Evolutionary conservation across 257 asterid genomes (phyloP), one percentile per base, ranked within the genome.

Genomic region (Verbena officinalis): DNA sequence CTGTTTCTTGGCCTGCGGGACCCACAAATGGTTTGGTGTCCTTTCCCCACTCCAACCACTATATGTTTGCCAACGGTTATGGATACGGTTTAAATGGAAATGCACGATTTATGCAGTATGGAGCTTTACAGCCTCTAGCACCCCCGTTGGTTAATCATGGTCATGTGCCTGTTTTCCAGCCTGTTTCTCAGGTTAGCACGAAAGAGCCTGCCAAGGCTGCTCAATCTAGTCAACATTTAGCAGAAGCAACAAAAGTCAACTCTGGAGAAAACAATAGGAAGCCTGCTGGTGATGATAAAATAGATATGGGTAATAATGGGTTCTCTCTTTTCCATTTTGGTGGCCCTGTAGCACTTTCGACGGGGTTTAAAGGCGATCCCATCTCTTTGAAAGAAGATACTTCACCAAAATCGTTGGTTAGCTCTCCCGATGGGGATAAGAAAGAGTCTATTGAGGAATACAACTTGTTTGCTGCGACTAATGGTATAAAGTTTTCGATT

Each of bases 241-340:
- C 55, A 66, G 84, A 75, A 63, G 61, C 71, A 72, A 69, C 68
- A 27, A 67, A 63, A 46, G 76, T 62, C 16, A 80, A 82, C 65
- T 63, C 61, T 44, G 79, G 58, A 44, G 72, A 70, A 61, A 80
- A n/a, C n/a, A n/a, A 20, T 46, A 74, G 51, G 64, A 80, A 83
- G 74, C 49, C 81, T 17, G 80, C 33, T 27, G 33, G 4, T 27
- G 33, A 2, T 27, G 5, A 76, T n/a, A 78, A 68, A 73, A 33
- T 67, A 63, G 86, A 68, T 20, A 61, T 31, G 31, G 81, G 67
- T 57, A 80, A 71, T 51, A 74, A 81, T 36, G 95, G 84, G 59
- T 90, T 94, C 84, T 94, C 99, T 57, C 96, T 94, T 60, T 94
- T 94, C 81, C 97, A 90, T 78, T 88, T 82, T 74, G 96, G 96